Evolutionary conservation across 805 yeast species (phyloP).

Genomic region (Yamadazyma laniorum): DNA sequence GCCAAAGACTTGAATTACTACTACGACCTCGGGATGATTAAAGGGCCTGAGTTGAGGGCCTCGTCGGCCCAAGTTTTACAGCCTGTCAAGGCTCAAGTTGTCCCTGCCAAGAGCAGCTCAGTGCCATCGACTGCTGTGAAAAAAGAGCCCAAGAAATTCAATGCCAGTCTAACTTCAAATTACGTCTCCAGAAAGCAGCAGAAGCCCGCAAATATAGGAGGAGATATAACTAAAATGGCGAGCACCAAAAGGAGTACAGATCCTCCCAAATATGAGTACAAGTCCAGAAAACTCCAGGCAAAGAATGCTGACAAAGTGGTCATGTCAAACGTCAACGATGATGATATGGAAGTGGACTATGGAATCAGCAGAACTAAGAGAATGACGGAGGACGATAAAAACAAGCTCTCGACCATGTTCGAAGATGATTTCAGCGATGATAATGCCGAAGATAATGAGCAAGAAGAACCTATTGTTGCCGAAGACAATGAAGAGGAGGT

Average conservation of each 20-base stretch:
- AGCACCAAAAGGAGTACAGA: conserved; percentile 6
- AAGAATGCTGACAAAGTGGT: conserved; percentile 30
- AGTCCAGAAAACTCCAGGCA: conserved; percentile 34
- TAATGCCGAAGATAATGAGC: conserved; percentile 7
- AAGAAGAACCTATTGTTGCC: conserved; percentile 7
- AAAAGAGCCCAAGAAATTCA: conserved; percentile 3
- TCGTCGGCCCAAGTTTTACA: background rate
- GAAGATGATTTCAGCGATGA: conserved; percentile 19
- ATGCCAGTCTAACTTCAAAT: conserved; percentile 21
- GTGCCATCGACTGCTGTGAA: background rate
- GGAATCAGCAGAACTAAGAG: background rate
- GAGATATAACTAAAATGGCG: conserved; percentile 7
- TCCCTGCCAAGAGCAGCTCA: background rate
- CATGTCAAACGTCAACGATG: conserved; percentile 10
- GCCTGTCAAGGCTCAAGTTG: background rate
- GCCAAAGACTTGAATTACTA: conserved; percentile 17
- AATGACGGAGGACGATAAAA: conserved; percentile 1
- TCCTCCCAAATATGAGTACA: conserved; percentile 26
- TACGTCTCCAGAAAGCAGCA: conserved; percentile 30
- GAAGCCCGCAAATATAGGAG: conserved; percentile 1
- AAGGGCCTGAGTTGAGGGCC: conserved; percentile 25
- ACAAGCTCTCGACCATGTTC: conserved; percentile 6
- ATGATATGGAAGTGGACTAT: conserved; percentile 7
- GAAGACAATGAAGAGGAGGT: conserved; percentile 3
- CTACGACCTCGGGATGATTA: conserved; percentile 29